Percentiles rank a stretch among this genome's conserved stretches.
Conservation (phyloP, 352 stramenopile species). For the Blastocystis hominis region DNA sequence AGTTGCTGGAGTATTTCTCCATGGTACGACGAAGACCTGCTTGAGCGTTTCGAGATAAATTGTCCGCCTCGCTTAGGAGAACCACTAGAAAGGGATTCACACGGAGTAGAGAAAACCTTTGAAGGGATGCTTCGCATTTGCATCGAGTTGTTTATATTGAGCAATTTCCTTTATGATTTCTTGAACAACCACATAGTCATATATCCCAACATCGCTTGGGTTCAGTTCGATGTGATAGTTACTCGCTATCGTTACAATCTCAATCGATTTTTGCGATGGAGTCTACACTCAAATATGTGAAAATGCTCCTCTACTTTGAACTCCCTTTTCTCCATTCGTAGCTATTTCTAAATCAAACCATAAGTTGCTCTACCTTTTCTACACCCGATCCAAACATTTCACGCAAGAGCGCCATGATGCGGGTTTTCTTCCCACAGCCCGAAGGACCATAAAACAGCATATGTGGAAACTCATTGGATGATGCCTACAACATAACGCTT, state of each 20-base stretch:
- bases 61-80: conserved; percentile 90
- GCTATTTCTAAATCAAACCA: conserved; percentile 58
- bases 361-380: conserved; percentile 71
- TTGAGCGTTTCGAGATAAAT: conserved; percentile 90
- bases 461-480: conserved; percentile 79
- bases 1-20: conserved; percentile 87
- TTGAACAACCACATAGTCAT: conserved; percentile 91
- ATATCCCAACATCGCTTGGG: conserved; percentile 85
- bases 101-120: conserved; percentile 62
- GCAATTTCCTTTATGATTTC: conserved; percentile 99
- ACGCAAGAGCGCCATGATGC: conserved; percentile 85
- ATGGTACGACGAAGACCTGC: conserved; percentile 89
- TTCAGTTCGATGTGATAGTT: conserved; percentile 99
- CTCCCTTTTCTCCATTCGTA: conserved; percentile 74
- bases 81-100: conserved; percentile 75
- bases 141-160: conserved; percentile 73
- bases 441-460: conserved; percentile 93
- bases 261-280: conserved; percentile 79
- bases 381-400: conserved; percentile 85
- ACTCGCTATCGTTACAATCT: conserved; percentile 90
- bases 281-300: conserved; percentile 60
- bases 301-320: conserved; percentile 74
- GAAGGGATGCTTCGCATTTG: conserved; percentile 70
- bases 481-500: conserved; percentile 32
- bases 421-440: conserved; percentile 93